These are phyloP conservation scores for Clarireedia paspali DNA, from an alignment of 2,329 filamentous ascomycete species.

Conservation along the genomic window DNA sequence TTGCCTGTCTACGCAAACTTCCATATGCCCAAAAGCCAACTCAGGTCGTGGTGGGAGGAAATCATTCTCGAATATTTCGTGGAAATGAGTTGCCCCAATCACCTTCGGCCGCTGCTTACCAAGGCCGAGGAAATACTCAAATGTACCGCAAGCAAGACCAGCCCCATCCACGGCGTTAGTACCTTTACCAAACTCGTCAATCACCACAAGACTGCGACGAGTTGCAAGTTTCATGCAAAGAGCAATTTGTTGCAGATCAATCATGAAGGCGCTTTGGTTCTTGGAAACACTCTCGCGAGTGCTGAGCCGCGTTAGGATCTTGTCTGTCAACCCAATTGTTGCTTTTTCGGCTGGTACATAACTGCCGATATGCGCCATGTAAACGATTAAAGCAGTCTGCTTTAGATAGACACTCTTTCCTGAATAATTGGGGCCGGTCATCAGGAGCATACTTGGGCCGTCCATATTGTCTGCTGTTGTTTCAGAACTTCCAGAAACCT, in stretches of 20 bases:
- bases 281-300: constrained; percentile 58
- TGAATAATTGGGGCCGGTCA: constrained; percentile 94
- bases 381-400: constrained; percentile 83
- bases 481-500: not conserved
- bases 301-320: constrained; percentile 78
- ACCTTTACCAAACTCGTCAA: constrained; percentile 82
- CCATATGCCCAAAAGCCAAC: constrained; percentile 63
- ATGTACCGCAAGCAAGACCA: constrained; percentile 48
- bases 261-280: constrained; percentile 57
- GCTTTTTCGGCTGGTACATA: constrained; percentile 79
- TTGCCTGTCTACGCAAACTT: constrained; percentile 52
- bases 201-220: constrained; percentile 68
- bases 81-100: constrained; percentile 54
- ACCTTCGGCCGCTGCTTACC: constrained; percentile 45
- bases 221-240: constrained; percentile 70
- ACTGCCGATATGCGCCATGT: constrained; percentile 86
- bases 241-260: constrained; percentile 81
- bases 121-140: constrained; percentile 47
- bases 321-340: constrained; percentile 80
- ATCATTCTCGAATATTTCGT: constrained; percentile 64
- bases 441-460: constrained; percentile 60
- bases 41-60: constrained; percentile 43
- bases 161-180: constrained; percentile 51
- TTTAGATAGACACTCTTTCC: constrained; percentile 96
- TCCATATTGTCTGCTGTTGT: constrained; percentile 17